phyloP scores from a whole-genome alignment of 306 rosid genomes.

The Glycine tomentella region DNA sequence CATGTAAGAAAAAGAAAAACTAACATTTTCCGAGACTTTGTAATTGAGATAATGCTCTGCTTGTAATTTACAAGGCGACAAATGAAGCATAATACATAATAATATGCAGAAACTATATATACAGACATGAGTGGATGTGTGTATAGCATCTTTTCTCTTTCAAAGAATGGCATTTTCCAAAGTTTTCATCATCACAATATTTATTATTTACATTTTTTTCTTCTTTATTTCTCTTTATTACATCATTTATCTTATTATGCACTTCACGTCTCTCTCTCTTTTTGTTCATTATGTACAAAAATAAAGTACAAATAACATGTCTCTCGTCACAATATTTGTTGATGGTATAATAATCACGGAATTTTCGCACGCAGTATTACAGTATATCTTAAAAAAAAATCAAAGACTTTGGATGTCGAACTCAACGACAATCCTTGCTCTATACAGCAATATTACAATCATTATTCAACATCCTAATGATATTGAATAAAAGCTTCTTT shows the following conservation, averaged over 20 bases:
- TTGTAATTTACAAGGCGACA: too few species aligned
- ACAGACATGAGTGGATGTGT: too few species aligned
- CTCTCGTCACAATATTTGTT: neutral
- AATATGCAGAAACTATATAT: too few species aligned
- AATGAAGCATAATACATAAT: too few species aligned
- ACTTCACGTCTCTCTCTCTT: neutral
- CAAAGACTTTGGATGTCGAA: neutral
- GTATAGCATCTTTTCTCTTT: too few species aligned
- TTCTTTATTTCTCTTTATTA: neutral
- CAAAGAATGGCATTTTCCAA: too few species aligned
- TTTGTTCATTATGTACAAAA: too few species aligned
- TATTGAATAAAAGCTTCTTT: neutral
- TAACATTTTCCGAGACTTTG: too few species aligned
- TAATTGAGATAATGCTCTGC: too few species aligned
- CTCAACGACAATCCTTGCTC: slow-evolving; percentile 3
- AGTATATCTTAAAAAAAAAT: neutral
- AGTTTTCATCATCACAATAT: too few species aligned
- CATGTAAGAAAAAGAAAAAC: too few species aligned
- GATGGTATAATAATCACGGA: neutral
- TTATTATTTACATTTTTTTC: neutral
- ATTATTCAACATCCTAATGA: slow-evolving; percentile 29
- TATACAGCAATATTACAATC: neutral
- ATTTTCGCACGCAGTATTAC: neutral
- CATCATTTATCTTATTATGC: neutral
- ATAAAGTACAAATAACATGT: neutral